Base-by-base conservation (phyloP, 192 early-diverging fungal species). In the Linnemannia zychae region DNA sequence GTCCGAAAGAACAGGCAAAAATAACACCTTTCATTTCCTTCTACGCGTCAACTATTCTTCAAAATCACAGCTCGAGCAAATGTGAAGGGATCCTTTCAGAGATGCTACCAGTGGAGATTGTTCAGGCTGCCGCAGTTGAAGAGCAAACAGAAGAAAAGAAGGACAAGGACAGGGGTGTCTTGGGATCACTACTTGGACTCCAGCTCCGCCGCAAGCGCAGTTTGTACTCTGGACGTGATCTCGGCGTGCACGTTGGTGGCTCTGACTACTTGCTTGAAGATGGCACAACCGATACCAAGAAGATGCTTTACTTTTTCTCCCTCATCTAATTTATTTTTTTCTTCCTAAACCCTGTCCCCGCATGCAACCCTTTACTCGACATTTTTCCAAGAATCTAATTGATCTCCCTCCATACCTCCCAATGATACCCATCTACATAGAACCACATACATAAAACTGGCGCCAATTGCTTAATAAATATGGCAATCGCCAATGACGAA, bases 221-320 rank as follows among this genome's bases (percentile, higher is more conserved):
- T 15, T 24, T 72, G 11, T 79, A 71, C 34, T 31, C 38, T 44
- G 68, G 72, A 7, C 72, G 82, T 50, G 57, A 49, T 28, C 66
- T 74, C 20, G 60, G 67, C 1, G 4, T 48, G 4, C 38, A 6
- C 24, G 31, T 63, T 24, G 49, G 63, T 36, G 66, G 49, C n/a
- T 72, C 74, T 22, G 74, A 76, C 13, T 76, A 65, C 49, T 4
- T 66, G 11, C 71, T 72, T 20, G 70, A 57, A 1, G 74, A 85
- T 48, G 74, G 68, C 17, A 50, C 40, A 7, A 12, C 63, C 17
- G 82, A 84, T 69, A 84, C 73, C 44, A 60, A 84, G 52, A 84
- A 84, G 73, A 84, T 79, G 82, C 76, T 84, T 0, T 79, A 84
- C 46, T 69, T 84, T 67, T 68, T 47, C 65, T 79, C 81, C 9